Evolutionary conservation across 2,329 filamentous ascomycete species (phyloP).

Genomic region (Dactylellina leptospora): DNA sequence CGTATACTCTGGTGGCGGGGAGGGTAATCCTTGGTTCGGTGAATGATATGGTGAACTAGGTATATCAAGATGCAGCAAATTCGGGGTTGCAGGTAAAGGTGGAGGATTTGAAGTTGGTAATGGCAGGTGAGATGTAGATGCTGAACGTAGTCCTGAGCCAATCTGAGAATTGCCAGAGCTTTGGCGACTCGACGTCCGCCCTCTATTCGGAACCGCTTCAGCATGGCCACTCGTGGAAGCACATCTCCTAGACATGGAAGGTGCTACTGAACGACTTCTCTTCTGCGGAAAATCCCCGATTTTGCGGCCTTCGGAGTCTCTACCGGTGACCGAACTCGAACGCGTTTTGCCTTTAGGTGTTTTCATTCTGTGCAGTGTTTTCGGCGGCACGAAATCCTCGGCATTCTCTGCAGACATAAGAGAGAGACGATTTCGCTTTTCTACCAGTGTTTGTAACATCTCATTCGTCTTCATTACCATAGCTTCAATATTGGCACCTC

Average conservation of each 20-base stretch:
- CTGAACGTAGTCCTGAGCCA: conserved; percentile 20
- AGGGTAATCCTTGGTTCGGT: conserved; percentile 23
- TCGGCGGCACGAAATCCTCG: conserved; percentile 5
- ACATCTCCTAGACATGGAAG: conserved; percentile 29
- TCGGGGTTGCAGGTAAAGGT: conserved; percentile 17
- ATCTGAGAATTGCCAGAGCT: conserved; percentile 5
- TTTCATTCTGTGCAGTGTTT: conserved; percentile 11
- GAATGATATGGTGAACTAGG: conserved; percentile 6
- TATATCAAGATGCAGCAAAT: conserved; percentile 16
- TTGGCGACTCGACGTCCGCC: conserved; percentile 5
- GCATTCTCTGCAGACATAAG: conserved; percentile 29
- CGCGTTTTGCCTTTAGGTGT: conserved; percentile 6
- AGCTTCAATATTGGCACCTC: conserved; percentile 49
- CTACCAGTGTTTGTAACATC: conserved; percentile 47
- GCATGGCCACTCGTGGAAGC: conserved; percentile 1
- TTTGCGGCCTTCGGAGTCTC: conserved; percentile 10
- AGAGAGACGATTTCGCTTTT: conserved; percentile 42
- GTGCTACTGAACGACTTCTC: conserved; percentile 38
- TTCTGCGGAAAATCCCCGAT: conserved; percentile 4
- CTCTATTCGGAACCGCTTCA: not conserved
- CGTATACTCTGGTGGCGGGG: conserved; percentile 48
- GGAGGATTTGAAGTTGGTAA: conserved; percentile 29
- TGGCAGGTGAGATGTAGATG: conserved; percentile 35
- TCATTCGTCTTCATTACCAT: conserved; percentile 51
- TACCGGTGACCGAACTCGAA: conserved; percentile 26